Evolutionary conservation across 305 asterid genomes (phyloP).

Genomic region (Plantago rigida): DNA sequence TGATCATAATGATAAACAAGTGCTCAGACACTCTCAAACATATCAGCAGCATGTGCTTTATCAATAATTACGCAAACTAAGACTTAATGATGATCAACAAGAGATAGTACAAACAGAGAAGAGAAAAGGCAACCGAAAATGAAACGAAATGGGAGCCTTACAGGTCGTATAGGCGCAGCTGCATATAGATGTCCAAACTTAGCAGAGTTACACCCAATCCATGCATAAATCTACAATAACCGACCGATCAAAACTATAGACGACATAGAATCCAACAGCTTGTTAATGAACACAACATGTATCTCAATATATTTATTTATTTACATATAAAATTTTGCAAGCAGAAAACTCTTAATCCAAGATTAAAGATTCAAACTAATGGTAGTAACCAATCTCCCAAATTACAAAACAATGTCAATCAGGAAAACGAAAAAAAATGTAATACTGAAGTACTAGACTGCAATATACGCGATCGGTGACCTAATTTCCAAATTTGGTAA

Average conservation of each 20-base stretch:
- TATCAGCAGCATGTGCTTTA: constrained; percentile 13
- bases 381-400: no score
- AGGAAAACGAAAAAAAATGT: no score
- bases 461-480: no score
- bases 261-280: no score
- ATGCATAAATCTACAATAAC: constrained; percentile 56
- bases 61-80: neutral
- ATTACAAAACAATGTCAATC: no score
- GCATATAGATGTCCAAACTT: constrained; percentile 82
- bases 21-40: constrained; percentile 14
- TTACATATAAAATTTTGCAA: no score
- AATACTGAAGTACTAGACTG: no score
- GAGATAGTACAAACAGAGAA: constrained; percentile 5
- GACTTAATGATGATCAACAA: neutral
- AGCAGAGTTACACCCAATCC: constrained; percentile 79
- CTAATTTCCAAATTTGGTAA: no score
- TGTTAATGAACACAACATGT: no score
- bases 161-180: constrained; percentile 70
- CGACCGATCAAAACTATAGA: neutral
- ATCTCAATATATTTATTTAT: no score
- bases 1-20: neutral
- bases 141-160: constrained; percentile 29
- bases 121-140: neutral
- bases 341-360: no score
- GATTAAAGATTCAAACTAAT: no score